A percentile compares a stretch with the other conserved stretches of the same genome.
These are phyloP conservation scores for Cubamyces lactineus DNA, from an alignment of 768 basidiomycete genomes.

Conservation along the genomic window DNA sequence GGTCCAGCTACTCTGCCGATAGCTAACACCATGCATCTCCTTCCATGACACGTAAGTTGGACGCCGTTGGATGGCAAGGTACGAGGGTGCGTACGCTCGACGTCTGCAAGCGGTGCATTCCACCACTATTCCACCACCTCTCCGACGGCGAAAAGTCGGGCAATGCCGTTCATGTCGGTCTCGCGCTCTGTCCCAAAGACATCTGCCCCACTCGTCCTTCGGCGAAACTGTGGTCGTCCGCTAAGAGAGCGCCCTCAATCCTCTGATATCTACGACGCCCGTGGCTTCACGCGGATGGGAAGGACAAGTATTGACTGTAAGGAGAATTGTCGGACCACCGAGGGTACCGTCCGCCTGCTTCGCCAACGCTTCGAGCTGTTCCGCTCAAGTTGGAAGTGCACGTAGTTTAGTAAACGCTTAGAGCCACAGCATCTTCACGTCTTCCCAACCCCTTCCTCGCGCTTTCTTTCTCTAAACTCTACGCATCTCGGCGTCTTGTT, in stretches of 20 bases:
- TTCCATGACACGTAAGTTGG: too few species aligned
- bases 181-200: slow-evolving; percentile 1
- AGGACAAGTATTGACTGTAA: background rate
- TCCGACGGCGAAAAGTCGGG: slow-evolving; percentile 17
- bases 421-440: slow-evolving; percentile 6
- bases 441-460: background rate
- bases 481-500: background rate
- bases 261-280: background rate
- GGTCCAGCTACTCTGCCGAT: too few species aligned
- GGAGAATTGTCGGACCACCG: slow-evolving; percentile 17
- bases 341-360: background rate
- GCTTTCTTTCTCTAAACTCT: slow-evolving; percentile 5
- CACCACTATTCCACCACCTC: background rate
- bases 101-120: too few species aligned
- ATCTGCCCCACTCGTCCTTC: slow-evolving; percentile 5
- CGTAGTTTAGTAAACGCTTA: slow-evolving; percentile 6
- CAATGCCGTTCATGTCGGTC: slow-evolving; percentile 9
- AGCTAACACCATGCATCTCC: too few species aligned
- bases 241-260: too few species aligned
- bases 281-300: background rate
- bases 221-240: slow-evolving; percentile 14
- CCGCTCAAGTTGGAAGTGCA: slow-evolving; percentile 24
- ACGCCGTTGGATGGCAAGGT: too few species aligned
- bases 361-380: slow-evolving; percentile 12
- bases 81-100: too few species aligned